These are phyloP conservation scores for Vitis rotundifolia DNA, from an alignment of 164 flowering plant genomes.

Conservation along the genomic window DNA sequence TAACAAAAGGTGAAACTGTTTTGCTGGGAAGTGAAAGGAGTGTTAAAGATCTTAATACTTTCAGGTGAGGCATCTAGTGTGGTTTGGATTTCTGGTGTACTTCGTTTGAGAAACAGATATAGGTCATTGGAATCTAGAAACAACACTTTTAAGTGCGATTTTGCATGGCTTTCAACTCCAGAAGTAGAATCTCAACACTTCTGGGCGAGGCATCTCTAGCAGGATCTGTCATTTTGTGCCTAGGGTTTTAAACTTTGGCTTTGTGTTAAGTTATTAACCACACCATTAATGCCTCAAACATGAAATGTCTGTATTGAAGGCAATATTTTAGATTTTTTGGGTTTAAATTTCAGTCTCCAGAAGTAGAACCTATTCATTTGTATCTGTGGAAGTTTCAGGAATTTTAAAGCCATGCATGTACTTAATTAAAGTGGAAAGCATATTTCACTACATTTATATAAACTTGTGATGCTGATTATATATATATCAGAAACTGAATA, in stretches of 20 bases:
- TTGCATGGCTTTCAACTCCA: background rate
- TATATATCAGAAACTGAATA: too few relatives aligned
- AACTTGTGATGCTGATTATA: too few relatives aligned
- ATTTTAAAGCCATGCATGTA: too few relatives aligned
- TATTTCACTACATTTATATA: too few relatives aligned
- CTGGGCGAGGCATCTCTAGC: background rate
- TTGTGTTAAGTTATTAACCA: too few relatives aligned
- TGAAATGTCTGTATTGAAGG: too few relatives aligned
- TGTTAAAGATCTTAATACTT: conserved; percentile 5
- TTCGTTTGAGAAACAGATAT: background rate
- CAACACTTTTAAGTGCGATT: background rate
- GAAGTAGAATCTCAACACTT: background rate
- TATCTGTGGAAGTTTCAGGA: too few relatives aligned
- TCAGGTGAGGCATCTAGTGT: conserved; percentile 11
- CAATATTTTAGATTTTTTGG: too few relatives aligned
- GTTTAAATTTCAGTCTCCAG: too few relatives aligned
- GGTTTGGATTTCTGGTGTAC: background rate
- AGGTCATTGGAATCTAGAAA: background rate
- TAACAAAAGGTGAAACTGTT: conserved; percentile 16
- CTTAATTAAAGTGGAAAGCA: too few relatives aligned
- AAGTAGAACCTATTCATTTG: too few relatives aligned
- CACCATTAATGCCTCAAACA: too few relatives aligned
- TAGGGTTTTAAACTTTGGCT: background rate
- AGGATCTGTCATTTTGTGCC: background rate
- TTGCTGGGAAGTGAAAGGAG: conserved; percentile 18